Evolutionary conservation across 345 rosid genomes (phyloP).

Genomic region (Gossypium arboreum): DNA sequence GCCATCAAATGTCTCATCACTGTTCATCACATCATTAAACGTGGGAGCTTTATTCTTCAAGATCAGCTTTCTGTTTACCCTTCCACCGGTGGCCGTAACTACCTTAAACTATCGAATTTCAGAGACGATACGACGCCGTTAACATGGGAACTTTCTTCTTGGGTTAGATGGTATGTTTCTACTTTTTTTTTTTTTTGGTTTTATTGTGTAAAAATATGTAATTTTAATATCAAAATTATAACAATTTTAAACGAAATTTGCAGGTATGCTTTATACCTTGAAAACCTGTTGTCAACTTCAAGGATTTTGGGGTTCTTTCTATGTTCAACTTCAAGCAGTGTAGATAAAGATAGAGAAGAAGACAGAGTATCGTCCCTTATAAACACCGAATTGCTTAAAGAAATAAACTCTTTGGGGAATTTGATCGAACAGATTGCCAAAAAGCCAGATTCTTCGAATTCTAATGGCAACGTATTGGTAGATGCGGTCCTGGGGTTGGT

Average conservation of each 20-base stretch:
- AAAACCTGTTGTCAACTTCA: slow-evolving; percentile 58
- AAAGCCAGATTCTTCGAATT: slow-evolving; percentile 36
- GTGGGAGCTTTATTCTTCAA: slow-evolving; percentile 79
- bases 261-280: slow-evolving; percentile 71
- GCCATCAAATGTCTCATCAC: slow-evolving; percentile 73
- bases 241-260: neutral
- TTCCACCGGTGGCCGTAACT: slow-evolving; percentile 71
- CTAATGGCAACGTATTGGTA: slow-evolving; percentile 35
- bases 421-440: slow-evolving; percentile 53
- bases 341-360: slow-evolving; percentile 45
- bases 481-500: slow-evolving; percentile 39
- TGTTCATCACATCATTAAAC: slow-evolving; percentile 57
- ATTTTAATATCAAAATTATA: neutral
- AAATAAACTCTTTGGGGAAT: slow-evolving; percentile 46
- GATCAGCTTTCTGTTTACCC: slow-evolving; percentile 87
- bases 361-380: slow-evolving; percentile 44
- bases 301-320: slow-evolving; percentile 60
- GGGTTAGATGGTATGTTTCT: slow-evolving; percentile 71
- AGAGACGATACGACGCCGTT: slow-evolving; percentile 54
- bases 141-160: slow-evolving; percentile 78
- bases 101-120: slow-evolving; percentile 72
- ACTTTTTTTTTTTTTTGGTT: too few species aligned
- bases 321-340: slow-evolving; percentile 45
- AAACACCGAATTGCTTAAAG: slow-evolving; percentile 48
- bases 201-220: neutral